These are phyloP conservation scores for Boletus sp. DNA, from an alignment of 768 basidiomycete species.

Conservation along the genomic window DNA sequence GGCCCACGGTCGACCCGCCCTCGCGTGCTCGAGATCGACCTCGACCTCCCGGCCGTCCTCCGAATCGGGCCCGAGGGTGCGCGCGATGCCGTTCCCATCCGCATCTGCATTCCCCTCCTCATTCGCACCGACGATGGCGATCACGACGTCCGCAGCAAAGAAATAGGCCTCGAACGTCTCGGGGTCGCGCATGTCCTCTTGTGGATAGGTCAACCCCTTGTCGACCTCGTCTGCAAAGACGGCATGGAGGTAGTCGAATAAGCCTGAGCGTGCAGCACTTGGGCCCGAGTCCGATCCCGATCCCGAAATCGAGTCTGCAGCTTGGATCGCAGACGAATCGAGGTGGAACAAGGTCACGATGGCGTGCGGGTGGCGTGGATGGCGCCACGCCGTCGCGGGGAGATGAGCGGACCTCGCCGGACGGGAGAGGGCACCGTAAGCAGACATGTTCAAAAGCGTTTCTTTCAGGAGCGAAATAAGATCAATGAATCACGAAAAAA, in stretches of 20 bases:
- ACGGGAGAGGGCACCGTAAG: slow-evolving; percentile 63
- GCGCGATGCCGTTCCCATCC: not conserved
- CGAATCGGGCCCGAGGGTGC: not conserved
- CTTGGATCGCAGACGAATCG: slow-evolving; percentile 25
- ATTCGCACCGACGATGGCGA: slow-evolving; percentile 47
- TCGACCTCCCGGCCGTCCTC: slow-evolving; percentile 14
- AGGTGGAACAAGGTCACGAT: slow-evolving; percentile 38
- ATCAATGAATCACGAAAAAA: not conserved
- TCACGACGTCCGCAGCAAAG: slow-evolving; percentile 72
- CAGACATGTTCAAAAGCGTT: slow-evolving; percentile 44
- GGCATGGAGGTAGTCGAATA: slow-evolving; percentile 57
- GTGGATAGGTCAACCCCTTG: slow-evolving; percentile 81
- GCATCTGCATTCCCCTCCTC: not conserved
- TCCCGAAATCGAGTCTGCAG: no score
- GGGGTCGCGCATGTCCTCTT: slow-evolving; percentile 58
- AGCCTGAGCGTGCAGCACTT: slow-evolving; percentile 36
- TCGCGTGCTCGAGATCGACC: slow-evolving; percentile 42
- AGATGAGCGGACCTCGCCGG: slow-evolving; percentile 30
- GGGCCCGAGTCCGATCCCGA: not conserved
- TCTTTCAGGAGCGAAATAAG: not conserved
- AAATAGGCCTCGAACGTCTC: slow-evolving; percentile 71
- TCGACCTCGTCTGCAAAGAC: slow-evolving; percentile 75
- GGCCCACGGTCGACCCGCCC: slow-evolving; percentile 57
- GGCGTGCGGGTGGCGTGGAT: slow-evolving; percentile 23
- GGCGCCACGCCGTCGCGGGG: slow-evolving; percentile 49